Conservation (phyloP, 140 eudicot genomes). For the Flaveria floridana region DNA sequence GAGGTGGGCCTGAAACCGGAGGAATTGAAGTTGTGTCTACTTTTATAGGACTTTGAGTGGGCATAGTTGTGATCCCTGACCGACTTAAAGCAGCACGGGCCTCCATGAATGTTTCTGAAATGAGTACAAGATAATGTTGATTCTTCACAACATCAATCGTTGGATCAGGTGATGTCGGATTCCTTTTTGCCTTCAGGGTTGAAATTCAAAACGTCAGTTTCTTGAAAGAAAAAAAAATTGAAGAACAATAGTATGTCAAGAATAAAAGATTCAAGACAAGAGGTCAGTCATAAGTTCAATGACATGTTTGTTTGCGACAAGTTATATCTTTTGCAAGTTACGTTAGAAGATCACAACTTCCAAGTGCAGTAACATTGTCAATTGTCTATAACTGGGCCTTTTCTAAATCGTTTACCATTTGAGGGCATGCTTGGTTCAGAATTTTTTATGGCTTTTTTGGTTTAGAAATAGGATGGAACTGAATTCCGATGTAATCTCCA, state of each 20-base stretch:
- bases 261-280: neutral
- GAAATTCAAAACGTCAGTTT: neutral
- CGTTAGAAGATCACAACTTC: neutral
- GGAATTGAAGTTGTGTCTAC: conserved; percentile 55
- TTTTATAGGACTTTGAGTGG: conserved; percentile 72
- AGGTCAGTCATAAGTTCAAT: neutral
- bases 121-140: conserved; percentile 78
- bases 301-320: neutral
- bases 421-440: too few species aligned
- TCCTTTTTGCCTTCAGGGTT: conserved; percentile 64
- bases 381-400: neutral
- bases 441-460: too few species aligned
- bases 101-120: conserved; percentile 83
- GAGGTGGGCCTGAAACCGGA: conserved; percentile 63
- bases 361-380: neutral
- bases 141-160: conserved; percentile 70
- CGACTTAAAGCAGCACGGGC: conserved; percentile 87
- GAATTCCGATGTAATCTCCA: too few species aligned
- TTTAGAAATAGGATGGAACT: too few species aligned
- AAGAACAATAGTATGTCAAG: neutral
- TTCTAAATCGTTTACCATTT: neutral
- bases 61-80: conserved; percentile 56
- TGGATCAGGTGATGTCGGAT: conserved; percentile 69
- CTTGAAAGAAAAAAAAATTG: neutral
- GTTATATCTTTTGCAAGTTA: neutral